These are phyloP conservation scores for Closterium sp. DNA, from an alignment of 139 green algal genomes.

Conservation along the genomic window DNA sequence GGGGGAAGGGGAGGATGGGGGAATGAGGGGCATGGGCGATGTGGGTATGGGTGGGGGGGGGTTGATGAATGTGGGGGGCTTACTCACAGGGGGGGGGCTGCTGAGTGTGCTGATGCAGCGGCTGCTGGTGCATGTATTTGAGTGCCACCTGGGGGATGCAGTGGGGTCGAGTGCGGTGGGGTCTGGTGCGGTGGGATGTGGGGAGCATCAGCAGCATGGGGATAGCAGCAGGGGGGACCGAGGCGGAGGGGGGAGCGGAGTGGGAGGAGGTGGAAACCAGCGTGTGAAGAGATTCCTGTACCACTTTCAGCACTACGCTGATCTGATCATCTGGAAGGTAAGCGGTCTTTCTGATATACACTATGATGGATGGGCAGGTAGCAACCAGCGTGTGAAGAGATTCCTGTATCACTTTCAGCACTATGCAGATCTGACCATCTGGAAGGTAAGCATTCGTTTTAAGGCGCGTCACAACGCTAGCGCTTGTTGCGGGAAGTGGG, in stretches of 20 bases:
- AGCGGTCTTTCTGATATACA: background rate
- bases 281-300: slow-evolving; percentile 46
- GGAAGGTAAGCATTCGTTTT: background rate
- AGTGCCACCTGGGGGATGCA: background rate
- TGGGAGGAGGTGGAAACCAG: slow-evolving; percentile 7
- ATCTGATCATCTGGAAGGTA: slow-evolving; percentile 56
- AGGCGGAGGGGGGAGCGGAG: background rate
- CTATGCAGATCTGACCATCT: background rate
- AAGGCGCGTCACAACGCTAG: too few relatives aligned
- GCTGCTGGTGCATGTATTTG: slow-evolving; percentile 47
- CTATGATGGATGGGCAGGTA: too few relatives aligned
- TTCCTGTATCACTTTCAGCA: background rate
- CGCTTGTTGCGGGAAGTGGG: too few relatives aligned
- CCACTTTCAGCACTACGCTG: slow-evolving; percentile 52
- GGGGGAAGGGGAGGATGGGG: background rate
- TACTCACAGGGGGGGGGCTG: background rate
- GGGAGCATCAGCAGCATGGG: too few relatives aligned
- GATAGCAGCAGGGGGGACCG: background rate
- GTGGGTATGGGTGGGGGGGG: background rate
- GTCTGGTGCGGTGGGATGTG: background rate
- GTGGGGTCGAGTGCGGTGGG: background rate
- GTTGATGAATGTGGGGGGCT: background rate
- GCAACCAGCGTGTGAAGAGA: background rate
- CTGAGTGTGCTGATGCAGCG: slow-evolving; percentile 49
- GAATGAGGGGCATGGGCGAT: background rate